Evolutionary conservation across 1,284 basidiomycete genomes (phyloP).

Genomic region (Leccinum holopus): DNA sequence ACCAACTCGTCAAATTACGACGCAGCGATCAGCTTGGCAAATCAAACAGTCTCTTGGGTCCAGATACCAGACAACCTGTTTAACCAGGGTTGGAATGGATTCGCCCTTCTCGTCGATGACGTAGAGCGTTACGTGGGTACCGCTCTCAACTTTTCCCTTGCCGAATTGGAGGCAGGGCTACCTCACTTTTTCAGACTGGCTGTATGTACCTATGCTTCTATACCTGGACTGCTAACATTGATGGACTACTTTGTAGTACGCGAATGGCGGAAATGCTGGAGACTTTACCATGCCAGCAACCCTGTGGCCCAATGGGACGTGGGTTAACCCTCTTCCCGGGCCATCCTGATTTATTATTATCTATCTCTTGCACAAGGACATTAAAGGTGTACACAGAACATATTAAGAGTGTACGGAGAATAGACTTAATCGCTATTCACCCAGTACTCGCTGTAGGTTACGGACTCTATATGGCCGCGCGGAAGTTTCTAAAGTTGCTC

Average conservation of each 20-base stretch:
- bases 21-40: conserved; percentile 49
- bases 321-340: conserved; percentile 66
- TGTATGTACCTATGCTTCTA: conserved; percentile 40
- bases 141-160: conserved; percentile 67
- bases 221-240: conserved; percentile 5
- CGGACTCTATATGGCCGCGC: too few relatives aligned
- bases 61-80: conserved; percentile 41
- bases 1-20: conserved; percentile 71
- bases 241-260: conserved; percentile 45
- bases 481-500: neutral
- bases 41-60: conserved; percentile 67
- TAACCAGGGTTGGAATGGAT: conserved; percentile 67
- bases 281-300: conserved; percentile 84
- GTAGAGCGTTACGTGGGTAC: conserved; percentile 73
- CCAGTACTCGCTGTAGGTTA: neutral
- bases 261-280: conserved; percentile 51
- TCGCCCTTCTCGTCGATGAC: conserved; percentile 80
- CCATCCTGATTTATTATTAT: conserved; percentile 45
- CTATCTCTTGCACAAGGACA: neutral
- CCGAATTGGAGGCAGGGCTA: conserved; percentile 55
- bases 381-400: conserved; percentile 25
- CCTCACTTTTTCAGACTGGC: conserved; percentile 85
- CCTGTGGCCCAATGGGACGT: conserved; percentile 79
- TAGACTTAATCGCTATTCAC: neutral
- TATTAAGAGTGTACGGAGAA: neutral